phyloP scores from a whole-genome alignment of 1,284 basidiomycete genomes.

The Earliella scabrosa region DNA sequence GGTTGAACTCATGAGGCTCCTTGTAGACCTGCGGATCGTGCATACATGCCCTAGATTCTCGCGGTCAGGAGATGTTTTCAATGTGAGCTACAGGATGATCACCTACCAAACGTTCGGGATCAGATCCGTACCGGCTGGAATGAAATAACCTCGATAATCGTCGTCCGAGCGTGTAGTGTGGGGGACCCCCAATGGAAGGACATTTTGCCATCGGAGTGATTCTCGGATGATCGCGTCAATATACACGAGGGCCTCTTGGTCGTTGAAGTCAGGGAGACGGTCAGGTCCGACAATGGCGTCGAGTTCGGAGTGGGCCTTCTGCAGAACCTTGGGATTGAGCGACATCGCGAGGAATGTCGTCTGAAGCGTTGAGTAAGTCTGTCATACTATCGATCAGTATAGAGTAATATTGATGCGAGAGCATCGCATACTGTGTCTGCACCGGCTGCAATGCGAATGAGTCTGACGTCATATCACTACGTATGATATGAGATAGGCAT shows the following conservation, averaged over 20 bases:
- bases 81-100: neutral
- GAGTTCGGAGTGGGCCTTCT: conserved; percentile 35
- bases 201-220: conserved; percentile 23
- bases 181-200: conserved; percentile 14
- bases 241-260: conserved; percentile 20
- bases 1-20: neutral
- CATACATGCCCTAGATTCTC: conserved; percentile 1
- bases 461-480: neutral
- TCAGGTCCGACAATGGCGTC: conserved; percentile 31
- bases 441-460: neutral
- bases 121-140: conserved; percentile 24
- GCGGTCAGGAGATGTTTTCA: neutral
- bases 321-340: conserved; percentile 37
- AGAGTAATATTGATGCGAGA: neutral
- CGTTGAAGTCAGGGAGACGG: conserved; percentile 22
- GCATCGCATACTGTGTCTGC: conserved; percentile 10
- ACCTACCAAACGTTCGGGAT: conserved; percentile 5
- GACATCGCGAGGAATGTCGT: conserved; percentile 39
- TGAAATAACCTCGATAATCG: conserved; percentile 24
- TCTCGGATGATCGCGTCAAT: conserved; percentile 27
- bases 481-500: neutral
- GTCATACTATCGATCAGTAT: neutral
- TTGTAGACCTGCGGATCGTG: neutral
- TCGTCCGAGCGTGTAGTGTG: conserved; percentile 13
- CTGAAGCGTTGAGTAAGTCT: conserved; percentile 28